Base-by-base conservation (phyloP, 2,329 filamentous ascomycete genomes). In the Diaporthe amygdali region DNA sequence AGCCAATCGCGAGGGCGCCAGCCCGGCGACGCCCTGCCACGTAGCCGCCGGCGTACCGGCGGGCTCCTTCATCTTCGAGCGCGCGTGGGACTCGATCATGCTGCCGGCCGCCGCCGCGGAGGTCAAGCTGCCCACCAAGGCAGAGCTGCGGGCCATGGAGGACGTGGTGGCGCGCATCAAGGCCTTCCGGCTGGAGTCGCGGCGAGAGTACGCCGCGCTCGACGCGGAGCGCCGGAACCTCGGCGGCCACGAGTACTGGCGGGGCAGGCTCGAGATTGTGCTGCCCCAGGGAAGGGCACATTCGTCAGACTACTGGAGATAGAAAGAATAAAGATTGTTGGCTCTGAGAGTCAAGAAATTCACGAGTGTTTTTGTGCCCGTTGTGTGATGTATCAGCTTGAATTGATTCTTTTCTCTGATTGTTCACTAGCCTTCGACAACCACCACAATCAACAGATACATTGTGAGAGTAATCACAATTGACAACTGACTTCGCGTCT, bases 51-150 rank as follows among this genome's bases (percentile, higher is more conserved):
- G 88, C 1, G 86, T 85, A 5, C 88, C 88, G 5, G 59, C 77
- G 0, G 79, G 81, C 0, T 79, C 81, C 0, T 84, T 82, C 68
- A 77, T 90, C 47, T 90, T 86, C 74, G 80, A 84, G 34, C 82
- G 81, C 1, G 88, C 88, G 0, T 90, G 88, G 88, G 82, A 84
- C 71, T 82, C 81, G 6, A 85, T 88, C 66, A 71, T 88, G 3
- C 78, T 83, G 72, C 83, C 84, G 9, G 37, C 51, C 34, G 10
- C 22, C n/a, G 66, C 52, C 0, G 71, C 73, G 6, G 30, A 46
- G 8, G 10, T 82, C 34, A 69, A 66, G 4, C 52, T 73, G 27
- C 84, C 84, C 0, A 72, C 75, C 5, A 70, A 66, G 37, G 69
- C 51, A 9, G 78, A 82, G 8, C 71, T 86, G 20, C 68, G 74